Percentiles rank a stretch among this genome's conserved stretches.
Evolutionary conservation across 345 rosid genomes (phyloP).

Genomic region (Kernera saxatilis): DNA sequence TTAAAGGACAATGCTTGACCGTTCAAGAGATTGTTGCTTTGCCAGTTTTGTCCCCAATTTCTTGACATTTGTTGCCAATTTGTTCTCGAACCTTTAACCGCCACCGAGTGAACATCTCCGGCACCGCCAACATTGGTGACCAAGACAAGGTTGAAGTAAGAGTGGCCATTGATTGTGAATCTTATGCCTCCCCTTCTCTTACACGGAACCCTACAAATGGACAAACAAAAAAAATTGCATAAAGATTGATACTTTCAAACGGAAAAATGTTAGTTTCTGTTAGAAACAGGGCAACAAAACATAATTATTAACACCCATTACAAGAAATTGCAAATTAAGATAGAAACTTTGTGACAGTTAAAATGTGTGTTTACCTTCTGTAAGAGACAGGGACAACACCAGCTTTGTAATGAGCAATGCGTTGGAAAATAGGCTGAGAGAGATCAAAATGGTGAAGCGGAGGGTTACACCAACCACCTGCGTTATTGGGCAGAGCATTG

Average conservation of each 20-base stretch:
- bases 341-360: neutral
- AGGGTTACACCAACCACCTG: constrained; percentile 60
- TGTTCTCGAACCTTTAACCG: constrained; percentile 48
- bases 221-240: neutral
- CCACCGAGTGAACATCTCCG: constrained; percentile 22
- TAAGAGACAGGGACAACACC: constrained; percentile 63
- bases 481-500: constrained; percentile 45
- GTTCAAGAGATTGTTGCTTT: constrained; percentile 38
- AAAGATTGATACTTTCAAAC: neutral
- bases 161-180: constrained; percentile 53
- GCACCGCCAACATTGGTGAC: constrained; percentile 52
- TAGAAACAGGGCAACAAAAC: neutral
- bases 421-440: constrained; percentile 55
- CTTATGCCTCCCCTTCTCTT: constrained; percentile 48
- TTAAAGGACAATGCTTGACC: constrained; percentile 52
- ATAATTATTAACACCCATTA: neutral
- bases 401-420: constrained; percentile 51
- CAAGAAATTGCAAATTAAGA: neutral
- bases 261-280: neutral
- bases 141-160: constrained; percentile 53
- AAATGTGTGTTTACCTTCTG: constrained; percentile 32
- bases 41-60: constrained; percentile 70
- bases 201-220: constrained; percentile 45
- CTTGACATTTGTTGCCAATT: constrained; percentile 53
- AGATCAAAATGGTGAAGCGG: constrained; percentile 61